Conservation (phyloP, 2,329 filamentous ascomycete species). For the Exophiala aquamarina region DNA sequence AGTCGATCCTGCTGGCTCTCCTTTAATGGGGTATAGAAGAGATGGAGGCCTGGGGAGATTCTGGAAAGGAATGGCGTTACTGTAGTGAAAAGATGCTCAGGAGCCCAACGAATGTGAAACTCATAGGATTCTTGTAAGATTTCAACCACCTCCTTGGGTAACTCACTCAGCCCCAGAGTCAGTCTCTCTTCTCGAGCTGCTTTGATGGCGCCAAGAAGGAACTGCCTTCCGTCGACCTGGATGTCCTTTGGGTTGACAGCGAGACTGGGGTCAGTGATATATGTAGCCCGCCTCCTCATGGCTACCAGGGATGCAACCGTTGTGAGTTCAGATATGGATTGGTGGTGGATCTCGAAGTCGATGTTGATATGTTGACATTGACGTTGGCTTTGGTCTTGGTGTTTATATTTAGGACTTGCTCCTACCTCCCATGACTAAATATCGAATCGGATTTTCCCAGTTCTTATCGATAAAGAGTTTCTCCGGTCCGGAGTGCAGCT, state of each 20-base stretch:
- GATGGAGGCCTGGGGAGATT: conserved; percentile 76
- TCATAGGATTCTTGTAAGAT: conserved; percentile 66
- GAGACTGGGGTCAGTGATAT: conserved; percentile 21
- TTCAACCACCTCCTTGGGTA: conserved; percentile 63
- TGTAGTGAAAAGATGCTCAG: conserved; percentile 55
- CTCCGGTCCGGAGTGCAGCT: too few relatives aligned
- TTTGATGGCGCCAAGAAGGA: conserved; percentile 60
- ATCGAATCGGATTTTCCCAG: too few relatives aligned
- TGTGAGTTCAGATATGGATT: background rate
- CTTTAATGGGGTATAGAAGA: conserved; percentile 66
- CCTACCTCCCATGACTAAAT: too few relatives aligned
- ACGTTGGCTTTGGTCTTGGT: too few relatives aligned
- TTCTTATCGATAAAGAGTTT: conserved; percentile 6
- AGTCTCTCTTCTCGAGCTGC: conserved; percentile 77
- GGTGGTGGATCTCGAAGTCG: background rate
- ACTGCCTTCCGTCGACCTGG: conserved; percentile 52
- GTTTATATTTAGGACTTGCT: too few relatives aligned
- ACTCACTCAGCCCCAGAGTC: conserved; percentile 71
- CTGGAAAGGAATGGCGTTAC: conserved; percentile 72
- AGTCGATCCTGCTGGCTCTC: conserved; percentile 40
- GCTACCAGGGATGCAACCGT: background rate
- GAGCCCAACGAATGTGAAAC: conserved; percentile 79
- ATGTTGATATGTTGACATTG: too few relatives aligned
- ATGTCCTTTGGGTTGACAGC: conserved; percentile 63
- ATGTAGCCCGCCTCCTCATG: conserved; percentile 23